Percentiles rank a stretch among this genome's conserved stretches.
These are phyloP conservation scores for Phylloboletellus chloephorus DNA, from an alignment of 1,284 basidiomycete species.

Conservation along the genomic window DNA sequence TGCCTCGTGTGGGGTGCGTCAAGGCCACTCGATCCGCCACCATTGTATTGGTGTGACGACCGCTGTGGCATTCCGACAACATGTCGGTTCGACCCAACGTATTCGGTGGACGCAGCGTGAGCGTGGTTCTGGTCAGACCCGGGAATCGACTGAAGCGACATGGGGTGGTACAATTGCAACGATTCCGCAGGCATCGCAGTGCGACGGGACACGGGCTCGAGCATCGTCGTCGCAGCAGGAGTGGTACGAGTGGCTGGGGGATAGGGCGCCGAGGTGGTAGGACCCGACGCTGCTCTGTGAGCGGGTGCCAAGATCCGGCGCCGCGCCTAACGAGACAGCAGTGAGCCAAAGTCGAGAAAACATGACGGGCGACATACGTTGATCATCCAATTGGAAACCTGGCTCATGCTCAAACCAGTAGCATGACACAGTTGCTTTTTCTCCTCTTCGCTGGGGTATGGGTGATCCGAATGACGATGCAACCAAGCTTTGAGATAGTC, in stretches of 20 bases:
- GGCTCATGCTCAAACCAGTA: constrained; percentile 81
- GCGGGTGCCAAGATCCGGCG: constrained; percentile 78
- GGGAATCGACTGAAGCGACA: constrained; percentile 57
- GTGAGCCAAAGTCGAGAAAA: constrained; percentile 8
- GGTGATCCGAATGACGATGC: constrained; percentile 82
- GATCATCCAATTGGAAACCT: constrained; percentile 90
- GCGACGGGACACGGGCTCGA: constrained; percentile 36
- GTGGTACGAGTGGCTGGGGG: constrained; percentile 44
- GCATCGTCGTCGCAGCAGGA: constrained; percentile 37
- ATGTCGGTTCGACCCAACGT: constrained; percentile 28
- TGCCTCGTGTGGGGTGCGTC: constrained; percentile 30
- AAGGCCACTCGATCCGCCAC: constrained; percentile 18
- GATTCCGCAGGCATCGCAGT: constrained; percentile 49
- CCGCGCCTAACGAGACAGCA: constrained; percentile 49
- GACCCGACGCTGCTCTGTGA: constrained; percentile 63
- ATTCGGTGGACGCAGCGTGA: constrained; percentile 22
- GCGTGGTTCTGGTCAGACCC: constrained; percentile 22
- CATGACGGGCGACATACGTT: constrained; percentile 52
- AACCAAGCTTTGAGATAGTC: constrained; percentile 90
- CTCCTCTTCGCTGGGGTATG: constrained; percentile 87
- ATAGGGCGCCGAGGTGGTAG: constrained; percentile 69
- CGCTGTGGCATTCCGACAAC: constrained; percentile 29
- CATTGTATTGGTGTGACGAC: constrained; percentile 28
- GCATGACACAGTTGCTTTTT: constrained; percentile 84
- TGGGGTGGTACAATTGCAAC: constrained; percentile 67